Evolutionary conservation across 1,139 yeast species (phyloP), one percentile per base, ranked within the genome.

Genomic region (Candida frijolesensis): DNA sequence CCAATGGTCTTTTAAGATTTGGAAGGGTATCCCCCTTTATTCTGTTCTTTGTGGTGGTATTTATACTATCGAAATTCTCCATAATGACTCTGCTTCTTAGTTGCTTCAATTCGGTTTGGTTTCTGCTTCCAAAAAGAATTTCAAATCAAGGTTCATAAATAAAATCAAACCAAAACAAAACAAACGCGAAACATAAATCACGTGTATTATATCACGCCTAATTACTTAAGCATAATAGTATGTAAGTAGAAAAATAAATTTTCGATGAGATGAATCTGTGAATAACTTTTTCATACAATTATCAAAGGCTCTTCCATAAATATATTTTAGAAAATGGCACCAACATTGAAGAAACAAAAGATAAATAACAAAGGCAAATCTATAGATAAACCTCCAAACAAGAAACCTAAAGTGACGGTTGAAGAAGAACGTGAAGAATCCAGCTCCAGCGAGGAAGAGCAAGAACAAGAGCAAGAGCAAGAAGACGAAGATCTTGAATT

Each of bases 401-500:
- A 48, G 34, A 51, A 48, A 40, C 38, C 51, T 10, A 30, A 32
- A 37, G 44, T 38, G 29, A 45, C 46, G 29, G 32, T 44, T 12
- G 42, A 42, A 44, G 47, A 25, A 42, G 44, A 39, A 39, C 14
- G 16, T 30, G 33, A 15, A 32, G 33, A 22, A 42, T 25, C 42
- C 44, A 33, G 15, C 14, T 41, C 48, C 33, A 40, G 30, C 14
- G 42, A 42, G 25, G 45, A 49, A 48, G 37, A 33, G 7, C 29
- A 25, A 25, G 10, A 25, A 25, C n/a, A n/a, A n/a, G n/a, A n/a
- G n/a, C n/a, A n/a, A n/a, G 22, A 19, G 22, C 29, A 25, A 29
- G 43, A 25, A 33, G 44, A 46, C 4, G 55, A 49, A 14, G 60
- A 46, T 22, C 57, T 46, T 52, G 60, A 45, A 45, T 40, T 45